Evolutionary conservation across 2,329 filamentous ascomycete species (phyloP), one percentile per base, ranked within the genome.

Genomic region (Raffaelea albimanens): DNA sequence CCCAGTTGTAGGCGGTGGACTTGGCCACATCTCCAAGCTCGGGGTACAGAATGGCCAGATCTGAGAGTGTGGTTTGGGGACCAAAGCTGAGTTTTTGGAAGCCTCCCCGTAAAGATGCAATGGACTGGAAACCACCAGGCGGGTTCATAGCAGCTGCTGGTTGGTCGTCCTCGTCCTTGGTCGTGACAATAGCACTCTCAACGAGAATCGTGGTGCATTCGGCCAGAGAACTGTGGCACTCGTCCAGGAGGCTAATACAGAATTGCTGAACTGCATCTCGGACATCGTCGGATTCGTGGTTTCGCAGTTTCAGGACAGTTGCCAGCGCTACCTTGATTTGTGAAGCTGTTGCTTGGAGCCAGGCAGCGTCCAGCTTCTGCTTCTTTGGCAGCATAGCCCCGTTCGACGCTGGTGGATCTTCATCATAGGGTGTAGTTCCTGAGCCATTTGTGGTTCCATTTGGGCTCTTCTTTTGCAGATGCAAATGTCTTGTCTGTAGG

Each of bases 261-360:
- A 97, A 67, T 23, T 70, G 72, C 36, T 84, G 71, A 2, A 96
- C 69, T 5, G 83, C 78, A 25, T 70, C 66, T 46, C 78, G 80
- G 19, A 97, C 82, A 45, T 89, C 81, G 4, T 67, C 58, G 31
- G 84, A 78, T 41, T 84, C 76, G 59, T 91, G 83, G 36, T 71
- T 78, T 16, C 86, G 82, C 29, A 96, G 63, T 56, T 83, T 88
- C 53, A 93, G 71, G 18, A 96, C 75, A 34, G 82, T 85, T 4
- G 82, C 78, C 16, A 98, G 68, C 1, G 89, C 90, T 46, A 93
- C 73, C 60, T 90, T 91, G 47, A 97, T 76, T 61, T 97, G 90
- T 2, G 76, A 73, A 2, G 80, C 70, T 2, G 91, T 95, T 8
- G 86, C 88, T 51, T 80, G 82, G 1, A 95, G 68, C 93, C 93